Evolutionary conservation across 768 basidiomycete species (phyloP).

Genomic region (Rubroboletus satanas): DNA sequence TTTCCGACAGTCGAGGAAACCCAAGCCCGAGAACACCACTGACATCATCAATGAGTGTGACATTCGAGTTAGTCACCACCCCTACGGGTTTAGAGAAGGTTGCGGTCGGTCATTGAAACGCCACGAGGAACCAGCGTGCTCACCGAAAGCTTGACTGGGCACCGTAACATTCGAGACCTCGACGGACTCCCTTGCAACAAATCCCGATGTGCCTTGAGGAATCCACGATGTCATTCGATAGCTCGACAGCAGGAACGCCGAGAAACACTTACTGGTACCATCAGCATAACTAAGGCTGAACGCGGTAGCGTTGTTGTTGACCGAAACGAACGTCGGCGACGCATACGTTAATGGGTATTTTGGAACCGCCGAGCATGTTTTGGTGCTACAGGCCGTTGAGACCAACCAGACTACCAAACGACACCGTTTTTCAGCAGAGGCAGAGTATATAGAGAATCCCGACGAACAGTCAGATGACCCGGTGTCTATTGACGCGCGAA

Average conservation of each 20-base stretch:
- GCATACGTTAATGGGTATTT: constrained; percentile 64
- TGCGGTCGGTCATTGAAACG: background rate
- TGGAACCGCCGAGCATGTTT: constrained; percentile 57
- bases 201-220: constrained; percentile 58
- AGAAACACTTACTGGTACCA: constrained; percentile 51
- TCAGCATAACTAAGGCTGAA: constrained; percentile 67
- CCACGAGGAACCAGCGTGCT: constrained; percentile 20
- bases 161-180: constrained; percentile 57
- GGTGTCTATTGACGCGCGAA: constrained; percentile 71
- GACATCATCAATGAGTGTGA: constrained; percentile 56
- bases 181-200: constrained; percentile 65
- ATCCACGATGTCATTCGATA: constrained; percentile 1
- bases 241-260: background rate
- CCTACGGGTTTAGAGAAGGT: constrained; percentile 36
- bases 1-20: constrained; percentile 67
- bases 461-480: constrained; percentile 44
- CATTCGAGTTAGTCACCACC: constrained; percentile 57
- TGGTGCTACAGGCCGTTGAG: constrained; percentile 57
- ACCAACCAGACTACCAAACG: constrained; percentile 60
- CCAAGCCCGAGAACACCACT: constrained; percentile 77
- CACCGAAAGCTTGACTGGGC: constrained; percentile 65
- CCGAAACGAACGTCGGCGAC: constrained; percentile 59
- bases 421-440: background rate
- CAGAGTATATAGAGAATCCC: background rate
- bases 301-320: constrained; percentile 57